These are phyloP conservation scores for Fusarium multiceps DNA, from an alignment of 2,329 filamentous ascomycete species.

Conservation along the genomic window DNA sequence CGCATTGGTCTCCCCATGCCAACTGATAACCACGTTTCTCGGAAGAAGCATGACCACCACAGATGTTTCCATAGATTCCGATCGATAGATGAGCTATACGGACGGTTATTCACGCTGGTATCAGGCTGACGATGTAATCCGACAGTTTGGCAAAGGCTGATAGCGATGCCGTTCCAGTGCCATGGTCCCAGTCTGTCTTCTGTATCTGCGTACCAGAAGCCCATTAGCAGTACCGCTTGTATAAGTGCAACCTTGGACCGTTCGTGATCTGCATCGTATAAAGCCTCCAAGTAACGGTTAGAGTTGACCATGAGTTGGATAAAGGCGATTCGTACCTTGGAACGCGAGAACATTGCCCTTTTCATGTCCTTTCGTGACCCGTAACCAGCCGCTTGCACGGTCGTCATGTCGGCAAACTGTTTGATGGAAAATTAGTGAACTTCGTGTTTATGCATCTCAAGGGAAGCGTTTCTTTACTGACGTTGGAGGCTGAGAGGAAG, in stretches of 20 bases:
- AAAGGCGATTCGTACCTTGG: slow-evolving; percentile 14
- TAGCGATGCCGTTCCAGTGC: slow-evolving; percentile 60
- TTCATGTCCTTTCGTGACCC: slow-evolving; percentile 19
- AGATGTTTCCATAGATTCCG: slow-evolving; percentile 6
- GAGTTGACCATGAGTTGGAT: background rate
- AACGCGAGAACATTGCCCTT: slow-evolving; percentile 15
- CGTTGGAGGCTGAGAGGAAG: slow-evolving; percentile 42
- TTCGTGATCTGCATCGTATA: slow-evolving; percentile 51
- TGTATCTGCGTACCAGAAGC: slow-evolving; percentile 56
- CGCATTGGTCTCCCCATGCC: slow-evolving; percentile 17
- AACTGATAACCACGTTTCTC: slow-evolving; percentile 18
- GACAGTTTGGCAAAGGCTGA: slow-evolving; percentile 56
- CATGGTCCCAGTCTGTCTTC: slow-evolving; percentile 57
- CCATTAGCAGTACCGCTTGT: slow-evolving; percentile 56
- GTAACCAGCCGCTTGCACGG: background rate
- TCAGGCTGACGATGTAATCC: slow-evolving; percentile 50
- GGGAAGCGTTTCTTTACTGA: background rate
- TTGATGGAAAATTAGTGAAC: background rate
- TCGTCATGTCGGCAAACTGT: background rate
- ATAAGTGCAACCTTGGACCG: slow-evolving; percentile 54
- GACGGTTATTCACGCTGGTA: background rate
- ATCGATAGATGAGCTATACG: background rate
- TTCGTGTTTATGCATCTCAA: background rate
- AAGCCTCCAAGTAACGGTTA: background rate
- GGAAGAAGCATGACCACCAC: slow-evolving; percentile 23